Evolutionary conservation across 1,284 basidiomycete genomes (phyloP), one percentile per base, ranked within the genome.

Genomic region (Ustilago nuda): DNA sequence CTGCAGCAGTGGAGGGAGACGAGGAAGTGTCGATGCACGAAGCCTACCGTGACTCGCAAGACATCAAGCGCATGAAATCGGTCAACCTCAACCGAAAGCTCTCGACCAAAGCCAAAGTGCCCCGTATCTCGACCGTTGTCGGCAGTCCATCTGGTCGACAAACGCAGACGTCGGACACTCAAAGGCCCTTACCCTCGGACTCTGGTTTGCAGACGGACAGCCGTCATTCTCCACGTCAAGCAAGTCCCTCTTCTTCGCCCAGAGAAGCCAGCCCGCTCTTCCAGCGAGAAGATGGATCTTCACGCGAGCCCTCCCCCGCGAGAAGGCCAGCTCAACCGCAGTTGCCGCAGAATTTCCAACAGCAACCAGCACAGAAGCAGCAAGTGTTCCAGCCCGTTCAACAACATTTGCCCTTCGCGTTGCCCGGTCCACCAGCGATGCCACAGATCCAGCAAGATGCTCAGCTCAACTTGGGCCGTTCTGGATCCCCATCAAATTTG

Each of bases 71-170:
- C 37, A 93, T 97, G 90, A 97, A 95, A 87, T 88, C 89, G 15
- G 93, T 94, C 50, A 83, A 83, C 51, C 89, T 99, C 23, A 94
- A 98, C 87, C 92, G 97, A 66, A 98, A 98, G 87, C 88, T 95
- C 56, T 96, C 95, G 43, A 94, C 93, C 57, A 95, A 94, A 12
- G 94, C 95, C 15, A 91, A 92, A 54, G 86, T 97, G 72, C 94
- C 97, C 5, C 95, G 94, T 86, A 92, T 94, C 50, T 98, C 95
- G 19, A 98, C 94, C 4, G 92, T 99, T 43, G 92, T 99, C 53
- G 96, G 98, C 86, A 94, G 93, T 82, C 96, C 96, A n/a, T 90
- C 94, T 4, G 95, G 75, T 7, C 46, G 68, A 23, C 70, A 75
- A 43, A 78, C 79, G 19, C 74, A 76, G 63, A 72, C 78, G 4